Base-by-base conservation (phyloP, 2,329 filamentous ascomycete species). In the Paraconiothyrium brasiliense region DNA sequence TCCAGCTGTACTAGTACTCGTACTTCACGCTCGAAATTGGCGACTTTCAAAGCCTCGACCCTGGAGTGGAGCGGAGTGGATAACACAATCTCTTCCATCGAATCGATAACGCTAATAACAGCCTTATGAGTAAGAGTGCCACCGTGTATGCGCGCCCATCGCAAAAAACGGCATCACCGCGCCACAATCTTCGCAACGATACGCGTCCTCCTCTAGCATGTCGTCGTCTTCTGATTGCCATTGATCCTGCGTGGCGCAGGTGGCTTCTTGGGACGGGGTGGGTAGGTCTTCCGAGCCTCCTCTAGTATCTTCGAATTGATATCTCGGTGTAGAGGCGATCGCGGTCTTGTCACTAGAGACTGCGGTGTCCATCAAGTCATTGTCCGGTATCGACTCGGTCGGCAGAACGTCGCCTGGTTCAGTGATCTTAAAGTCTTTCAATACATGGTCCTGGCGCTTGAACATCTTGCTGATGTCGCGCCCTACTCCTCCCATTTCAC, bases 381-480 rank as follows among this genome's bases (percentile, higher is more conserved):
- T 67, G 35, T 74, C 58, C 16, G 37, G 16, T 54, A 14, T 13
- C 13, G 44, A 20, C 7, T 24, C 30, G 7, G 11, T 10, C 43
- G 24, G 37, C 30, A 10, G 16, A 8, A 13, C 13, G 4, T 41
- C 49, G 35, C 35, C 43, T 75, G 61, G 65, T 69, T 85, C 85
- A 50, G 85, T 83, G 1, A 89, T 83, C 54, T 81, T 88, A 81
- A 90, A 94, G 54, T 91, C 88, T 62, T 84, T 87, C 58, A 93
- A 79, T 34, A 88, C 85, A 48, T 87, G 84, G 54, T 92, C 89
- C 74, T 96, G 93, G 58, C 84, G 84, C 71, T 83, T 88, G 75
- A 97, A 96, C 93, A 97, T 96, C 71, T 83, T 86, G 0, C 86
- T 85, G 67, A 97, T 97, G 71, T 97, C 89, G 65, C 91, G 84